phyloP scores from a whole-genome alignment of 306 rosid species.

The Citrullus amarus region DNA sequence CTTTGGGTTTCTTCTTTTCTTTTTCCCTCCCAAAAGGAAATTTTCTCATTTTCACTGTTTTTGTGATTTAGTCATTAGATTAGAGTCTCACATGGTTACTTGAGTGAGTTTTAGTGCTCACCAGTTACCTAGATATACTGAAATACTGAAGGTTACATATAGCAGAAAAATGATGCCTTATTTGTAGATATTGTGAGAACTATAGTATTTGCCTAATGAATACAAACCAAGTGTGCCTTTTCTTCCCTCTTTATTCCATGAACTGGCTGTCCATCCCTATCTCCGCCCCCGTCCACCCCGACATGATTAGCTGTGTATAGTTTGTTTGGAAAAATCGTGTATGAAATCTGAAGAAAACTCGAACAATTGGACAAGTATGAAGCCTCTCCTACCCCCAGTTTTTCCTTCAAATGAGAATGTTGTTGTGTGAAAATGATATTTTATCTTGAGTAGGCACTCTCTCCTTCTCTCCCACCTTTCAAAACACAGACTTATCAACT shows the following conservation, averaged over 20 bases:
- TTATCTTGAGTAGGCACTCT: background rate
- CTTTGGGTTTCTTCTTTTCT: background rate
- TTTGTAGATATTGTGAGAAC: constrained; percentile 4
- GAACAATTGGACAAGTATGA: background rate
- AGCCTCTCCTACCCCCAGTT: background rate
- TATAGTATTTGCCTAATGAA: background rate
- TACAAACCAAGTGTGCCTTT: constrained; percentile 1
- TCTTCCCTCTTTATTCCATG: background rate
- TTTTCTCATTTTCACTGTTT: background rate
- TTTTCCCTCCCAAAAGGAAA: background rate
- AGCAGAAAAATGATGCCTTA: constrained; percentile 5
- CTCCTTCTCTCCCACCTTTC: background rate
- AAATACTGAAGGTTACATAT: constrained; percentile 7
- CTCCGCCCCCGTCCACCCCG: background rate
- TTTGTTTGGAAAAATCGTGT: background rate
- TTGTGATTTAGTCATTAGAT: constrained; percentile 15
- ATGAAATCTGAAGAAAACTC: background rate
- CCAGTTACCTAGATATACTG: constrained; percentile 48
- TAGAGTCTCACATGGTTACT: constrained; percentile 28
- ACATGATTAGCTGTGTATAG: background rate
- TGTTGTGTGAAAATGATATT: background rate
- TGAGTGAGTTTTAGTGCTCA: constrained; percentile 64
- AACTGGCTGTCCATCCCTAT: background rate
- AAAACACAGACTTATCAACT: background rate
- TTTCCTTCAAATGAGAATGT: background rate